Percentiles rank a stretch among this genome's conserved stretches.
Evolutionary conservation across 169 alveolate genomes (phyloP).

Genomic region (Eimeria brunetti): DNA sequence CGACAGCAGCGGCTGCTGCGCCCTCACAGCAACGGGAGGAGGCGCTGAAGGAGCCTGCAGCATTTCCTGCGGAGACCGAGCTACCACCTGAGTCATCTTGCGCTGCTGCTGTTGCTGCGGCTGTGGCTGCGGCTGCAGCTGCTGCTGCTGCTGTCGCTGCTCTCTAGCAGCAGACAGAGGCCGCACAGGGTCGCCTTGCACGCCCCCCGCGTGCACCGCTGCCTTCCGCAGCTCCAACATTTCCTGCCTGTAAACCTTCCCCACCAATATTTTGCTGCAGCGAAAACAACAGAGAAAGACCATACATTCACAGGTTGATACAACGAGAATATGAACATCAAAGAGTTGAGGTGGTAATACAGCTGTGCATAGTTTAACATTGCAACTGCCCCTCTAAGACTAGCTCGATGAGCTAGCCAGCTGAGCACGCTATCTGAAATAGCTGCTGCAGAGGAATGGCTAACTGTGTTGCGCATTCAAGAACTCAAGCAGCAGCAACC

Average conservation of each 20-base stretch:
- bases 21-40: background rate
- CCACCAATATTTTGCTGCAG: conserved; percentile 60
- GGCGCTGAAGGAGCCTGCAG: background rate
- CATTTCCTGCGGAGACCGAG: background rate
- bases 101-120: background rate
- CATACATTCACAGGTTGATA: background rate
- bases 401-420: too few relatives aligned
- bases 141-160: conserved; percentile 5
- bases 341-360: background rate
- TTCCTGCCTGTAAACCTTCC: conserved; percentile 68
- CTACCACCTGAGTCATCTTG: background rate
- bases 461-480: background rate
- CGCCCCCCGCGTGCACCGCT: conserved; percentile 51
- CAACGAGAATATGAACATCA: background rate
- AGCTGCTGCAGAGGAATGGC: background rate
- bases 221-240: conserved; percentile 68
- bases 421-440: too few relatives aligned
- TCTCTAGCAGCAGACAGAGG: conserved; percentile 31
- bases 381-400: background rate
- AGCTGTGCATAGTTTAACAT: background rate
- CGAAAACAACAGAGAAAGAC: background rate
- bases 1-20: background rate
- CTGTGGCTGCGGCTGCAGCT: background rate
- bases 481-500: background rate
- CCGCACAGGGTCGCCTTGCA: conserved; percentile 49